These are phyloP conservation scores for Dipodascus albidus DNA, from an alignment of 805 yeast genomes.

Conservation along the genomic window DNA sequence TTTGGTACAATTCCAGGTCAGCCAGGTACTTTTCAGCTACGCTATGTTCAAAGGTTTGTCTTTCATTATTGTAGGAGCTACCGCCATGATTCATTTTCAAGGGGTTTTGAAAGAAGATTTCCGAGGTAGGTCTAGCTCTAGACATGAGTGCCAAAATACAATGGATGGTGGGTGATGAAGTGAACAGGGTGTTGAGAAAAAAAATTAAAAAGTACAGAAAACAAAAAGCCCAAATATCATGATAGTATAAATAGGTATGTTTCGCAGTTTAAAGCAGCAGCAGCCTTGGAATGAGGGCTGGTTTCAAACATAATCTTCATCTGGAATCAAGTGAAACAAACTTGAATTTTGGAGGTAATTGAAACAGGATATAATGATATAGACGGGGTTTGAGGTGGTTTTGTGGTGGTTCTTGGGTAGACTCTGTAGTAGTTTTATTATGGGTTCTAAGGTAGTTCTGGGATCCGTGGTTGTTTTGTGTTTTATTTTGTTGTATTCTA, in stretches of 20 bases:
- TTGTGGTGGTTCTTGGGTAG: too few species aligned
- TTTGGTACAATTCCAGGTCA: slow-evolving; percentile 23
- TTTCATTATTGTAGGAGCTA: neutral
- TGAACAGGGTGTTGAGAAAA: slow-evolving; percentile 1
- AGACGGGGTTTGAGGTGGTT: too few species aligned
- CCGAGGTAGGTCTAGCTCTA: slow-evolving; percentile 16
- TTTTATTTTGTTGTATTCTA: too few species aligned
- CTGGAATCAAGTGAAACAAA: neutral
- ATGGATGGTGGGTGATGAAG: neutral
- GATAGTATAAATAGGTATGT: neutral
- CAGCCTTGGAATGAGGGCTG: neutral
- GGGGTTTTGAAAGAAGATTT: slow-evolving; percentile 16
- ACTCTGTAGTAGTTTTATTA: too few species aligned
- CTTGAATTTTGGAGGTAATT: neutral
- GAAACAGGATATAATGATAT: neutral
- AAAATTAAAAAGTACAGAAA: neutral
- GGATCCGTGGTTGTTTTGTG: too few species aligned
- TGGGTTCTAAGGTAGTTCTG: too few species aligned
- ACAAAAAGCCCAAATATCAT: neutral
- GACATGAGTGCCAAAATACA: slow-evolving; percentile 1
- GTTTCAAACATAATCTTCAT: neutral
- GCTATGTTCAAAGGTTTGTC: slow-evolving; percentile 8
- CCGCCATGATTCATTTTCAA: slow-evolving; percentile 4
- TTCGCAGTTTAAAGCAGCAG: neutral
- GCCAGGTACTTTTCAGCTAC: slow-evolving; percentile 25